Percentiles rank a stretch among this genome's conserved stretches.
Conservation (phyloP, 2,329 filamentous ascomycete species). For the Zasmidium cellare region DNA sequence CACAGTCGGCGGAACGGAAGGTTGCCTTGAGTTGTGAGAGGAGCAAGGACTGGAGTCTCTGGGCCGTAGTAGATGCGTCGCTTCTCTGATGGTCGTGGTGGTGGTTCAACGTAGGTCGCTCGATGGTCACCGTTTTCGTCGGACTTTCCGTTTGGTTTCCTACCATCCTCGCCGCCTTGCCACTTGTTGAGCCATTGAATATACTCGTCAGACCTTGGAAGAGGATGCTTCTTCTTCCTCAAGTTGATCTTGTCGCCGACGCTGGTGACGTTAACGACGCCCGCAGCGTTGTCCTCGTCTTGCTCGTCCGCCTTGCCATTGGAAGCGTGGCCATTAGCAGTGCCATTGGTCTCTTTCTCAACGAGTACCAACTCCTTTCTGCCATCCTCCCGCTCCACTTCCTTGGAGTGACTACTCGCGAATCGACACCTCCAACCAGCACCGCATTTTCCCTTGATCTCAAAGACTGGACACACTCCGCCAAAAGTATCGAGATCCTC, state of each 20-base stretch:
- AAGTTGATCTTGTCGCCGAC: conserved; percentile 72
- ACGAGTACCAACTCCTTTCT: conserved; percentile 77
- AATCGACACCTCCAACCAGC: conserved; percentile 96
- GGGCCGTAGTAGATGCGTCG: conserved; percentile 88
- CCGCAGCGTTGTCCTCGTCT: conserved; percentile 47
- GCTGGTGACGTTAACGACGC: conserved; percentile 73
- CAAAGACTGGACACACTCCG: conserved; percentile 80
- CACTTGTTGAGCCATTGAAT: conserved; percentile 75
- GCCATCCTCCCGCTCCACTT: conserved; percentile 75
- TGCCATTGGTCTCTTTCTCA: conserved; percentile 43
- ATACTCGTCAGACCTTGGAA: conserved; percentile 74
- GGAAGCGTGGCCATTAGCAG: conserved; percentile 6
- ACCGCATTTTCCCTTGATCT: conserved; percentile 71
- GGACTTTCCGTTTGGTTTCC: conserved; percentile 21
- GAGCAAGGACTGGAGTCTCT: conserved; percentile 91
- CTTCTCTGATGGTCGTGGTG: conserved; percentile 90
- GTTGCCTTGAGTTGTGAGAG: conserved; percentile 94
- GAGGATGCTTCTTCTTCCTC: conserved; percentile 68
- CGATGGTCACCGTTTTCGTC: conserved; percentile 65
- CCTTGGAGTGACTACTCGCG: conserved; percentile 80
- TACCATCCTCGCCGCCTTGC: conserved; percentile 34
- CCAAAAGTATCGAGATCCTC: conserved; percentile 74
- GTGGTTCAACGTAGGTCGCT: conserved; percentile 80
- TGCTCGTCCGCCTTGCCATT: conserved; percentile 32
- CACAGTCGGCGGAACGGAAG: conserved; percentile 90